Evolutionary conservation across 2,329 filamentous ascomycete species (phyloP), one percentile per base, ranked within the genome.

Genomic region (Xylaria arbuscula): DNA sequence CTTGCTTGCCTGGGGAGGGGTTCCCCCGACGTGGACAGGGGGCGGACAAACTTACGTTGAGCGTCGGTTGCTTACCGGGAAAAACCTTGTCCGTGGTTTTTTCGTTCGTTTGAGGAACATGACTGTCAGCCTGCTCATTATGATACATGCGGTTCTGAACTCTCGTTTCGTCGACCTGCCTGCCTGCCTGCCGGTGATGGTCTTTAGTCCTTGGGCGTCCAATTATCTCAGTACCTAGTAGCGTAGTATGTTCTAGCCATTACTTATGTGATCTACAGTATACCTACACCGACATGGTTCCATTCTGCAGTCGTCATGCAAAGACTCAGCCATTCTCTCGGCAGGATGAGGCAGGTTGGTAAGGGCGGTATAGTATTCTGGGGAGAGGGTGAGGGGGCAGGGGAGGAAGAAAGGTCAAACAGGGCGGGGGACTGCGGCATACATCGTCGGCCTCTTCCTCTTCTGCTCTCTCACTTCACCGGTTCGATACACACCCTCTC

Each of bases 271-370:
- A 45, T 17, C 36, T 42, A 40, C 53, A 28, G 22, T 28, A 36
- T 36, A 53, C 36, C n/a, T 22, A 54, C n/a, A 8, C 38, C 11
- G 36, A 48, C 38, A 28, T 34, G n/a, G 38, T 53, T 67, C 54
- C 42, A 51, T 32, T 42, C 15, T 17, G 22, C 38, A 28, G n/a
- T 17, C 8, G 45, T 63, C 59, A 59, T 64, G 60, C 65, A 67
- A 40, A 40, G 22, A 55, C 32, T 40, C 60, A 60, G 55, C 65
- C 60, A 51, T 51, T 53, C n/a, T 40, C 59, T 64, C 54, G 64
- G 64, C 64, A 47, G 45, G 34, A 40, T 36, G 32, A 62, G 51
- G 56, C 32, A 47, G 2, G 28, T 59, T 34, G 34, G 45, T 28
- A 28, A 28, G 5, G 5, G 28, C 5, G 5, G 3, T 28, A 28